Evolutionary conservation across 345 rosid species (phyloP).

Genomic region (Hypericum androsaemum): DNA sequence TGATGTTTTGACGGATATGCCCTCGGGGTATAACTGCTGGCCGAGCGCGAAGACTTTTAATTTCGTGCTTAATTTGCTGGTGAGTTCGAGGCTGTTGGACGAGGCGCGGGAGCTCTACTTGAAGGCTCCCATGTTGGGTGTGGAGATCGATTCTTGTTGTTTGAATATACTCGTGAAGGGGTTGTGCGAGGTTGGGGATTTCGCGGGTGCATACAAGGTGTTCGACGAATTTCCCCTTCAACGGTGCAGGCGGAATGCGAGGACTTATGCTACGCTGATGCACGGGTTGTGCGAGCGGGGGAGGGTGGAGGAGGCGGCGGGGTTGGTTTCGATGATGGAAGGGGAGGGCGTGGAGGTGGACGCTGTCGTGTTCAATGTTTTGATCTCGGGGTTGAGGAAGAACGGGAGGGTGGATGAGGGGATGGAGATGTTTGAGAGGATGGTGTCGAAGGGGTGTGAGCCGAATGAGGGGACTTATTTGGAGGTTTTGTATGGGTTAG

Average conservation of each 20-base stretch:
- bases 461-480: conserved; percentile 70
- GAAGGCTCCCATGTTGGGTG: conserved; percentile 54
- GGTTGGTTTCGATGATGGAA: conserved; percentile 62
- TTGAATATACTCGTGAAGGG: conserved; percentile 78
- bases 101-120: conserved; percentile 45
- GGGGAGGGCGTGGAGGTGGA: conserved; percentile 59
- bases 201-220: conserved; percentile 56
- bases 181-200: conserved; percentile 55
- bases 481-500: conserved; percentile 68
- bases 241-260: conserved; percentile 54
- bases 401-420: conserved; percentile 63
- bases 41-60: conserved; percentile 66
- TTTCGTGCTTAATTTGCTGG: conserved; percentile 61
- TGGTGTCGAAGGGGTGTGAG: conserved; percentile 57
- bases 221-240: conserved; percentile 92
- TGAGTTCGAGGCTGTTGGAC: conserved; percentile 52
- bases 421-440: conserved; percentile 41
- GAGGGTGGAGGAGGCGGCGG: conserved; percentile 47
- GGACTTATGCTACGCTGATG: conserved; percentile 65
- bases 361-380: conserved; percentile 59
- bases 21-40: conserved; percentile 49
- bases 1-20: conserved; percentile 56
- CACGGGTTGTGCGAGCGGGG: conserved; percentile 58
- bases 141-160: conserved; percentile 75
- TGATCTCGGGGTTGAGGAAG: conserved; percentile 81